These are phyloP conservation scores for Bipolaris bicolor DNA, from an alignment of 2,329 filamentous ascomycete species.

Conservation along the genomic window DNA sequence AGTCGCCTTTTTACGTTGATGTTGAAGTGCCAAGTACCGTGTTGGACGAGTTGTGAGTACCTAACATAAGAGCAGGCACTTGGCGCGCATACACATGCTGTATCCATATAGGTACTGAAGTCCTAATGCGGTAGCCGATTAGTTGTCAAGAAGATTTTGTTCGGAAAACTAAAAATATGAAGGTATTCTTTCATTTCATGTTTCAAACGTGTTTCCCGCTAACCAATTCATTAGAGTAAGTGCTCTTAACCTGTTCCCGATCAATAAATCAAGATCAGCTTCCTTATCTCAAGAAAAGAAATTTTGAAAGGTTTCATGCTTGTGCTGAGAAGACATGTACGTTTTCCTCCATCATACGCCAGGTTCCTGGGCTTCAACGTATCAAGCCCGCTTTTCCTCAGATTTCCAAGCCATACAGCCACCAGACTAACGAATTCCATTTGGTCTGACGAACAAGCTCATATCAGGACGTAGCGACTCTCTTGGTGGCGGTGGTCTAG, in stretches of 20 bases:
- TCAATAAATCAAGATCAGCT: background rate
- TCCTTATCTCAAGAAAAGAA: background rate
- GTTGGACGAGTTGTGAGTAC: constrained; percentile 6
- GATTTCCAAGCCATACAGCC: constrained; percentile 12
- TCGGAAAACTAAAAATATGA: too few relatives aligned
- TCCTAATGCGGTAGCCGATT: background rate
- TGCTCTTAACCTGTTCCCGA: background rate
- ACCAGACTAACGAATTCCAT: constrained; percentile 10
- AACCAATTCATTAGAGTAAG: background rate
- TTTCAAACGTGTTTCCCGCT: background rate
- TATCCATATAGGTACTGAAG: constrained; percentile 1
- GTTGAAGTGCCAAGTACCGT: constrained; percentile 8
- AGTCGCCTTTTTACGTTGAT: background rate
- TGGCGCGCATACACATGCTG: background rate
- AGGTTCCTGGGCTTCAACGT: background rate
- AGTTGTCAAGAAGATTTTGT: background rate
- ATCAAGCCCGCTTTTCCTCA: background rate
- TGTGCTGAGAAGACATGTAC: background rate
- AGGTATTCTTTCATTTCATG: background rate
- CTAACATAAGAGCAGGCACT: background rate
- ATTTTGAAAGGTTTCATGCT: background rate
- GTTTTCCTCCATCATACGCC: background rate
- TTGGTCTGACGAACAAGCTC: constrained; percentile 24
- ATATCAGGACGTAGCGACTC: constrained; percentile 31
- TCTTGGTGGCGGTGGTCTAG: constrained; percentile 28